A percentile compares a stretch with the other conserved stretches of the same genome.
Evolutionary conservation across 257 asterid genomes (phyloP).

Genomic region (Cinchona pubescens): DNA sequence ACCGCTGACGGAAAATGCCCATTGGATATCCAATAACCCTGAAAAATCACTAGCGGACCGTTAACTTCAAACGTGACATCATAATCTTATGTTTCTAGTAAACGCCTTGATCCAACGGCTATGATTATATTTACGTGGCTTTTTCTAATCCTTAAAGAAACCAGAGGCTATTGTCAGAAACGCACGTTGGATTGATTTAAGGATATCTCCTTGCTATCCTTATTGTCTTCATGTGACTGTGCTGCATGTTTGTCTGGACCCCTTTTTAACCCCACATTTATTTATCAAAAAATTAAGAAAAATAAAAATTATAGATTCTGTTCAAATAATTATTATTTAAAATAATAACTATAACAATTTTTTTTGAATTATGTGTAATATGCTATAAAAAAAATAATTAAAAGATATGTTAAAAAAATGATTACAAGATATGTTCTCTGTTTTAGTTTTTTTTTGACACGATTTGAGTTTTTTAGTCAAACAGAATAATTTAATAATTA

Average conservation of each 20-base stretch:
- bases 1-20: neutral
- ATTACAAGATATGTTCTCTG: too few relatives aligned
- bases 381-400: too few relatives aligned
- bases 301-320: too few relatives aligned
- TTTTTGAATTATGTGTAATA: too few relatives aligned
- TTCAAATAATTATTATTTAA: too few relatives aligned
- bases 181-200: conserved; percentile 16
- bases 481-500: too few relatives aligned
- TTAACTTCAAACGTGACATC: conserved; percentile 2
- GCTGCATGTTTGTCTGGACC: neutral
- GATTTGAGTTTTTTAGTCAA: too few relatives aligned
- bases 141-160: conserved; percentile 10
- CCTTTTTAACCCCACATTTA: neutral
- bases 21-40: neutral
- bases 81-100: neutral
- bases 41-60: conserved; percentile 8
- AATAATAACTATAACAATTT: too few relatives aligned
- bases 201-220: neutral
- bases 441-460: too few relatives aligned
- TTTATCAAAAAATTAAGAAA: too few relatives aligned
- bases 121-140: conserved; percentile 19
- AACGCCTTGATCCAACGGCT: neutral
- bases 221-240: conserved; percentile 1
- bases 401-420: too few relatives aligned
- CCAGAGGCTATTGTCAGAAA: conserved; percentile 3